Base-by-base conservation (phyloP, 345 rosid species). In the Lepidium didymum region DNA sequence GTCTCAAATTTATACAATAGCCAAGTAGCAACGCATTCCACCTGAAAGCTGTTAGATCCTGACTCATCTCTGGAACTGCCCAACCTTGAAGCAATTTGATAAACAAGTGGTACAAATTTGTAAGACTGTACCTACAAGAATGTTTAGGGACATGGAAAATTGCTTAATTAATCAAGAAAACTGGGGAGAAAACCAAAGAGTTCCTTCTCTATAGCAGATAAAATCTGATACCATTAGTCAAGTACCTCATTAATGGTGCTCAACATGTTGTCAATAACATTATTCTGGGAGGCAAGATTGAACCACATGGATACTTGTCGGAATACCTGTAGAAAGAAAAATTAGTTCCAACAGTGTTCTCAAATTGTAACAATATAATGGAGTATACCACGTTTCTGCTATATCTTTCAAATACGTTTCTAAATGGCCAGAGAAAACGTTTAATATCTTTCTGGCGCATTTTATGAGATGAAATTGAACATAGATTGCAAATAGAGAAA, bases 1-100 rank as follows among this genome's bases (percentile, higher is more conserved):
- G 56, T 60, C 35, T 37, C 54, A 60, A 65, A 41, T 40, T 49
- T 75, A 61, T 18, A 6, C 10, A 34, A 62, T 8, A 49, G 53
- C 35, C 59, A 62, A 47, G 60, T n/a, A 44, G 21, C 54, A 31
- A 25, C 59, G 15, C 29, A 64, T 19, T 67, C 19, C 75, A 93
- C 98, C 94, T 93, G 98, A 85, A 93, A 90, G 75, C 56, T 80
- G 68, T 77, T 85, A 66, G 86, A 85, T 43, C 86, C 91, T 18
- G 18, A 67, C 62, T 78, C 83, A 75, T 88, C 97, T 79, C 81
- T 92, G 62, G 91, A 70, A 81, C 86, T 71, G 37, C 98, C 97
- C 88, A 93, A 77, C 84, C 98, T 83, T 67, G 98, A 93, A 69
- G 98, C 98, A 82, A 93, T 90, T 82, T 93, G 98, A 77, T 93